Conservation (phyloP, 495 filamentous ascomycete genomes). For the Lentithecium fluviatile region DNA sequence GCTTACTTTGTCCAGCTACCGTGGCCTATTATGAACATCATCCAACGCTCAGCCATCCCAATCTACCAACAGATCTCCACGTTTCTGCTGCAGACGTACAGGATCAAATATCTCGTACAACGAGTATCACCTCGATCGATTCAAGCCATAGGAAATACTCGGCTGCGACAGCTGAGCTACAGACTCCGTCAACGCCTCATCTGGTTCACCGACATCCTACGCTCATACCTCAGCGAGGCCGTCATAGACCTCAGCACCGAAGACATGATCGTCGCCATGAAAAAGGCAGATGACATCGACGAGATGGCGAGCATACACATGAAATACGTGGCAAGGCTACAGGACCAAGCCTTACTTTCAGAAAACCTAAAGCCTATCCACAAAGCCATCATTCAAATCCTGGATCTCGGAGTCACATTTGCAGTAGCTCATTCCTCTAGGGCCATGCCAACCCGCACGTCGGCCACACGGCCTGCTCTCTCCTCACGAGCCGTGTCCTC, state of each 20-base stretch:
- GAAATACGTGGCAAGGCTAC: constrained; percentile 58
- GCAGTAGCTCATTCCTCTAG: constrained; percentile 43
- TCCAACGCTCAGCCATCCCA: constrained; percentile 59
- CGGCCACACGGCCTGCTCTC: too few species aligned
- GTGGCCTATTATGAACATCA: constrained; percentile 85
- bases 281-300: constrained; percentile 70
- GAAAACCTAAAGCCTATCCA: constrained; percentile 40
- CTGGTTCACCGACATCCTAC: constrained; percentile 74
- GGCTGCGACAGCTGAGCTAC: constrained; percentile 53
- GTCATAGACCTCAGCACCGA: constrained; percentile 61
- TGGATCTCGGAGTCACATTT: constrained; percentile 55
- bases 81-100: constrained; percentile 73
- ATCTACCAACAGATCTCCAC: constrained; percentile 69
- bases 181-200: constrained; percentile 69
- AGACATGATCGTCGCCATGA: constrained; percentile 55
- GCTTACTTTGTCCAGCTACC: constrained; percentile 50
- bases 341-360: constrained; percentile 66
- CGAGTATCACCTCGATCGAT: constrained; percentile 51
- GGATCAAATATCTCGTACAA: constrained; percentile 68
- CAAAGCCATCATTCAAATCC: constrained; percentile 38
- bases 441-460: not conserved
- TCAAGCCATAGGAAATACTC: constrained; percentile 21
- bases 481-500: too few species aligned
- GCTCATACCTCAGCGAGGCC: constrained; percentile 70
- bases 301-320: constrained; percentile 72